Percentiles rank a stretch among this genome's conserved stretches.
These are phyloP conservation scores for Fonsecaea pedrosoi DNA, from an alignment of 2,329 filamentous ascomycete species.

Conservation along the genomic window DNA sequence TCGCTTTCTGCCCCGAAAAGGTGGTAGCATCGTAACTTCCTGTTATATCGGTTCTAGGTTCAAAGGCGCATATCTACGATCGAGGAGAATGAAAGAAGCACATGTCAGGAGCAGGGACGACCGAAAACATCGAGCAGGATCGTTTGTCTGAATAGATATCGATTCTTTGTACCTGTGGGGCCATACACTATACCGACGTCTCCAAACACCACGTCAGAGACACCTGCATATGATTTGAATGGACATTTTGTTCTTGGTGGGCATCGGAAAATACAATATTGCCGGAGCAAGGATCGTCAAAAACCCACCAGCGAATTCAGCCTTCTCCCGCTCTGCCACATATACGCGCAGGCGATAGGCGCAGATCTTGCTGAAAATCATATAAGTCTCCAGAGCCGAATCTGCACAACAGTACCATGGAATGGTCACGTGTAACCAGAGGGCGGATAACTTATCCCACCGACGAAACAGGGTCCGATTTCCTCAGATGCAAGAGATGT, in stretches of 20 bases:
- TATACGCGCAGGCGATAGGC: neutral
- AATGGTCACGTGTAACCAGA: neutral
- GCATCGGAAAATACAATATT: neutral
- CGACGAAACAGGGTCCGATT: neutral
- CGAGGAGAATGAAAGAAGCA: neutral
- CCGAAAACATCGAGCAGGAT: neutral
- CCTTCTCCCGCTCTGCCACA: neutral
- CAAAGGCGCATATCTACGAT: neutral
- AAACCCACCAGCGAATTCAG: neutral
- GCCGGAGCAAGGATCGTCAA: neutral
- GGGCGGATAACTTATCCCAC: neutral
- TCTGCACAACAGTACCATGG: neutral
- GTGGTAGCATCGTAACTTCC: slow-evolving; percentile 43
- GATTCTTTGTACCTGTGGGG: neutral
- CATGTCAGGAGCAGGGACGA: neutral
- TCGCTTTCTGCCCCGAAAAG: slow-evolving; percentile 58
- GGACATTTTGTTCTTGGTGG: neutral
- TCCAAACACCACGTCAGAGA: neutral
- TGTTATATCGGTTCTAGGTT: neutral
- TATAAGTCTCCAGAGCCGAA: neutral
- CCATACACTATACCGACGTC: neutral
- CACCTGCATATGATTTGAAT: neutral
- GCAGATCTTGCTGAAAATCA: neutral
- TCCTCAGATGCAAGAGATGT: neutral
- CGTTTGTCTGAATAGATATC: neutral